These are phyloP conservation scores for Floccularia luteovirens DNA, from an alignment of 768 basidiomycete species.

Conservation along the genomic window DNA sequence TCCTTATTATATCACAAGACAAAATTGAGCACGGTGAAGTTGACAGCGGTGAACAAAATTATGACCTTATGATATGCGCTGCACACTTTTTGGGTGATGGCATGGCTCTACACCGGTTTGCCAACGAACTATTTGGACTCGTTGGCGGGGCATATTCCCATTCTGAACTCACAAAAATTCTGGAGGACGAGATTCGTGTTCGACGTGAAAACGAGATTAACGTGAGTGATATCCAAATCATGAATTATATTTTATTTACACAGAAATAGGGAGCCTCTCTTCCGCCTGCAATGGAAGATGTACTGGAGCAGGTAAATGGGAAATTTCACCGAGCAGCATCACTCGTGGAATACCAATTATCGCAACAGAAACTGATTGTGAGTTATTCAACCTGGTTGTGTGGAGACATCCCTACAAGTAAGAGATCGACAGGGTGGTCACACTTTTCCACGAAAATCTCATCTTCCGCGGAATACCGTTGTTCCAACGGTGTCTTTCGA, in stretches of 20 bases:
- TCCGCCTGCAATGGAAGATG: constrained; percentile 41
- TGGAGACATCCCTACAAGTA: not conserved
- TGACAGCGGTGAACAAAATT: constrained; percentile 19
- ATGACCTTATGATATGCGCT: constrained; percentile 65
- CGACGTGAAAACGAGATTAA: constrained; percentile 12
- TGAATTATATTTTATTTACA: constrained; percentile 11
- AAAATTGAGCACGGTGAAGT: constrained; percentile 5
- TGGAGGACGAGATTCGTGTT: constrained; percentile 25
- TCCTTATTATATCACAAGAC: constrained; percentile 39
- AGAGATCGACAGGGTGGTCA: constrained; percentile 57
- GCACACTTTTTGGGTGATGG: constrained; percentile 85
- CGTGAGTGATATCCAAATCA: constrained; percentile 1
- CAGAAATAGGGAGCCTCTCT: constrained; percentile 7
- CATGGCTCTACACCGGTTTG: constrained; percentile 77
- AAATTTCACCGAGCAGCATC: constrained; percentile 37
- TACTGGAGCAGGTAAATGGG: constrained; percentile 27
- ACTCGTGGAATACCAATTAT: constrained; percentile 47
- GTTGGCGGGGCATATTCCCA: constrained; percentile 32
- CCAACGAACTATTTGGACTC: constrained; percentile 71
- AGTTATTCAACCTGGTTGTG: constrained; percentile 8
- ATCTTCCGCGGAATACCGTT: constrained; percentile 46
- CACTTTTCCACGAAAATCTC: constrained; percentile 46
- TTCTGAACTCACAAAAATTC: constrained; percentile 17
- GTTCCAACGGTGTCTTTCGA: constrained; percentile 64
- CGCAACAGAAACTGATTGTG: constrained; percentile 51